phyloP scores from a whole-genome alignment of 2,329 filamentous ascomycete species.

The Epichloe glyceriae region DNA sequence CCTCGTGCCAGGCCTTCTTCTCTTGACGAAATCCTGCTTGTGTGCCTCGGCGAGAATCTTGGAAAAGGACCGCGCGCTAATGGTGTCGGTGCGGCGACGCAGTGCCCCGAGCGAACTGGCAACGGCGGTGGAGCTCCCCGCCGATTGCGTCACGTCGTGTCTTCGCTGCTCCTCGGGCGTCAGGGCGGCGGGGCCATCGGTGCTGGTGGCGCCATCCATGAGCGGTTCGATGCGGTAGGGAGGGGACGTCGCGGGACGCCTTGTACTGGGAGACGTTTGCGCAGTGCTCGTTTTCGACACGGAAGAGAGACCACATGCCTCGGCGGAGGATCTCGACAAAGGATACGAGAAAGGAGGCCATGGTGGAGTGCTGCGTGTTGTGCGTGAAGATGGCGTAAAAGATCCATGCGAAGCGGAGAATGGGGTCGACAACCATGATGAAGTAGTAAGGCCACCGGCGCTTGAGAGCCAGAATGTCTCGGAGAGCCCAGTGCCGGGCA shows the following conservation, averaged over 20 bases:
- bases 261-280: constrained; percentile 84
- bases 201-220: constrained; percentile 28
- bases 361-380: constrained; percentile 68
- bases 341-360: constrained; percentile 67
- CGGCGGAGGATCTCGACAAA: constrained; percentile 72
- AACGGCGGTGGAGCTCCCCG: constrained; percentile 11
- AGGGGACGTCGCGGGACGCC: constrained; percentile 72
- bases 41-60: constrained; percentile 74
- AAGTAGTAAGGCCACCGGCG: constrained; percentile 70
- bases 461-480: constrained; percentile 71
- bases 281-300: constrained; percentile 96
- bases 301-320: constrained; percentile 83
- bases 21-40: constrained; percentile 83
- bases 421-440: constrained; percentile 70
- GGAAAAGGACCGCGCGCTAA: constrained; percentile 28
- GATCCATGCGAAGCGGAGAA: constrained; percentile 88
- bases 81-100: constrained; percentile 21
- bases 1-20: constrained; percentile 29
- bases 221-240: constrained; percentile 56
- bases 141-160: constrained; percentile 5
- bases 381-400: constrained; percentile 78
- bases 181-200: constrained; percentile 15
- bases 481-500: constrained; percentile 53
- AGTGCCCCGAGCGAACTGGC: constrained; percentile 12
- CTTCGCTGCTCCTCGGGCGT: constrained; percentile 10